Base-by-base conservation (phyloP, 2,329 filamentous ascomycete genomes). In the Nigrospora osmanthi region DNA sequence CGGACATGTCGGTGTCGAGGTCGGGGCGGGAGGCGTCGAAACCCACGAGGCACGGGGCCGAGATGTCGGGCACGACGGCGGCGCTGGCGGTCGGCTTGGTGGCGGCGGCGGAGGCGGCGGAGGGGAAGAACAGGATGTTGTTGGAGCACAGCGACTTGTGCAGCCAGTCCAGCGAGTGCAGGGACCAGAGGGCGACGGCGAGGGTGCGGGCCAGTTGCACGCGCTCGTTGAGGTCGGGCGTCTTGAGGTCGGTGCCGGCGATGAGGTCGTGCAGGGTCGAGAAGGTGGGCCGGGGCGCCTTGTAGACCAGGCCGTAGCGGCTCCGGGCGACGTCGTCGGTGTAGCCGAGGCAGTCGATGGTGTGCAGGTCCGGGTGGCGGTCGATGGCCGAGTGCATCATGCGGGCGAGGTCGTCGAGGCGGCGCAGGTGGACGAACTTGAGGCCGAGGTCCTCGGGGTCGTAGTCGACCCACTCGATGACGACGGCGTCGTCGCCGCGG, bases 101-200 rank as follows among this genome's bases (percentile, higher is more conserved):
- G 47, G 50, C 58, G 38, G 52, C 58, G 42, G 44, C 50, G 12
- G 47, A 58, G 51, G 62, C 57, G 17, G 62, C 60, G 0, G 67
- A 68, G 6, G 65, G 69, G 56, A 75, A 68, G 51, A 70, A 68
- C 17, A 69, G 55, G 30, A 71, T 61, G 44, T 68, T 69, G 47
- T 66, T 64, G 45, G 59, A 63, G 43, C 61, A 63, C 11, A 69
- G 54, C 2, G 63, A 63, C 50, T 71, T 70, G 53, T 70, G 73
- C 35, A 77, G 64, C 73, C 72, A 76, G 55, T 75, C 72, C 34
- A 76, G 66, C 1, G 71, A 71, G 53, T 76, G 73, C n/a, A 76
- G 66, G 14, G 69, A 70, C 64, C 69, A 71, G 11, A 73, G 55
- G 2, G 70, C 66, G 15, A 71, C 61, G 28, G 67, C 66, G 16